A percentile compares a stretch with the other conserved stretches of the same genome.
Evolutionary conservation across 176 grass and related monocot genomes (phyloP).

Genomic region (Aegilops bicornis): DNA sequence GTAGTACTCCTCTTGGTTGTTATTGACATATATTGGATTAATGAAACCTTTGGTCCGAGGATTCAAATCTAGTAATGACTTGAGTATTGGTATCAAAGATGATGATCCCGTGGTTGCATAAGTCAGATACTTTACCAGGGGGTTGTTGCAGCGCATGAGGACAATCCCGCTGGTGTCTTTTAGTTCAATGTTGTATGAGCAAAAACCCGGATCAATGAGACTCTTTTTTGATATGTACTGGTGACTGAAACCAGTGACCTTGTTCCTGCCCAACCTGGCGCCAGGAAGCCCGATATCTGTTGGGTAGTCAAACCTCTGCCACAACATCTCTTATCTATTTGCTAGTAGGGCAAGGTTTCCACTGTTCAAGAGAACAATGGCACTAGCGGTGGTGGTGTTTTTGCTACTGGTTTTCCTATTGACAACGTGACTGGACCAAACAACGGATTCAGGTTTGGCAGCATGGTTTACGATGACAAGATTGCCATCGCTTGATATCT

Average conservation of each 20-base stretch:
- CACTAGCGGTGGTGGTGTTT: background rate
- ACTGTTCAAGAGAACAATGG: background rate
- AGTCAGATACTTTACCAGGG: background rate
- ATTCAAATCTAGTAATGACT: background rate
- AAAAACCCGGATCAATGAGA: background rate
- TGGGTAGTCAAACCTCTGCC: constrained; percentile 11
- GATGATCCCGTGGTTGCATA: too few relatives aligned
- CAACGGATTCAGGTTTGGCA: background rate
- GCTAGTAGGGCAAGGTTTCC: background rate
- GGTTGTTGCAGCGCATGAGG: background rate
- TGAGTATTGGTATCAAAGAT: background rate
- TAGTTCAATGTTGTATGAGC: background rate
- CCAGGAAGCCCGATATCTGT: constrained; percentile 1
- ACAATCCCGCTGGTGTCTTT: background rate
- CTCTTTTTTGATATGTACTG: constrained; percentile 2
- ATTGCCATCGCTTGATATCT: constrained; percentile 13
- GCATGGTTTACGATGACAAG: background rate
- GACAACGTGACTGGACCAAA: background rate
- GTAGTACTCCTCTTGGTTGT: constrained; percentile 13
- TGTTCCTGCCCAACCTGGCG: background rate
- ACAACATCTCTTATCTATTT: background rate
- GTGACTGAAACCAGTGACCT: constrained; percentile 2
- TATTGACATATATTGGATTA: background rate
- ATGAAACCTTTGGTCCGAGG: constrained; percentile 15
- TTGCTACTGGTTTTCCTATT: background rate